Conservation (phyloP, 176 grass and related monocot species). For the Oryza meyeriana region DNA sequence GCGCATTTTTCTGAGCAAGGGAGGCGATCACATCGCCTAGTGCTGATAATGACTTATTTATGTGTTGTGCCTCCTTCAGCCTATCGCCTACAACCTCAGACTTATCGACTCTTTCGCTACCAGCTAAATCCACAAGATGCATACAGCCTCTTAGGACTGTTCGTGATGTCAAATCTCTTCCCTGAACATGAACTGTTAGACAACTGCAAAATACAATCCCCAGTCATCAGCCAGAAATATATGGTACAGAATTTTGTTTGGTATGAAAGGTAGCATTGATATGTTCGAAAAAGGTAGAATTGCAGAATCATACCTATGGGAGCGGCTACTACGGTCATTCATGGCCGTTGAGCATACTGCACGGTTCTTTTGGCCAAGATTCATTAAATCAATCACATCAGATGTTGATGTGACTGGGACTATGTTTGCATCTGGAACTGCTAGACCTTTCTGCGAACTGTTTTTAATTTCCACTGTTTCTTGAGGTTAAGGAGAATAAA, state of each 20-base stretch:
- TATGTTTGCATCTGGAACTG: constrained; percentile 81
- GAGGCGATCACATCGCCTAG: constrained; percentile 73
- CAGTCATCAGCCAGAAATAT: constrained; percentile 11
- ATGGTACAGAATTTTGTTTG: background rate
- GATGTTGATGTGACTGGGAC: constrained; percentile 62
- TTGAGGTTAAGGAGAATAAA: constrained; percentile 55
- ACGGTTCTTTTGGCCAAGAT: constrained; percentile 81
- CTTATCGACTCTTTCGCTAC: constrained; percentile 75
- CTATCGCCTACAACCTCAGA: constrained; percentile 69
- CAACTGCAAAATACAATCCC: constrained; percentile 48
- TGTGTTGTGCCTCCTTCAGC: constrained; percentile 68
- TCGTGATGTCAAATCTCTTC: constrained; percentile 56
- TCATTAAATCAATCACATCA: constrained; percentile 86
- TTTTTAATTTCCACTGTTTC: constrained; percentile 90
- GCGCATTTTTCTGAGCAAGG: constrained; percentile 64
- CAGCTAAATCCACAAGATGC: constrained; percentile 86
- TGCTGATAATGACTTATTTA: constrained; percentile 79
- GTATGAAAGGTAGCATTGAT: background rate
- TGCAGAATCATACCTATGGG: constrained; percentile 62
- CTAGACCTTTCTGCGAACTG: constrained; percentile 68
- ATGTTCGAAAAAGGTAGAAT: background rate
- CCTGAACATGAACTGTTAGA: constrained; percentile 77
- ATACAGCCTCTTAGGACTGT: constrained; percentile 52
- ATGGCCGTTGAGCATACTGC: constrained; percentile 81
- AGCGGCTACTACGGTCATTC: constrained; percentile 97